Percentiles rank a stretch among this genome's conserved stretches.
These are phyloP conservation scores for Eimeria tenella DNA, from an alignment of 169 alveolate species.

Conservation along the genomic window DNA sequence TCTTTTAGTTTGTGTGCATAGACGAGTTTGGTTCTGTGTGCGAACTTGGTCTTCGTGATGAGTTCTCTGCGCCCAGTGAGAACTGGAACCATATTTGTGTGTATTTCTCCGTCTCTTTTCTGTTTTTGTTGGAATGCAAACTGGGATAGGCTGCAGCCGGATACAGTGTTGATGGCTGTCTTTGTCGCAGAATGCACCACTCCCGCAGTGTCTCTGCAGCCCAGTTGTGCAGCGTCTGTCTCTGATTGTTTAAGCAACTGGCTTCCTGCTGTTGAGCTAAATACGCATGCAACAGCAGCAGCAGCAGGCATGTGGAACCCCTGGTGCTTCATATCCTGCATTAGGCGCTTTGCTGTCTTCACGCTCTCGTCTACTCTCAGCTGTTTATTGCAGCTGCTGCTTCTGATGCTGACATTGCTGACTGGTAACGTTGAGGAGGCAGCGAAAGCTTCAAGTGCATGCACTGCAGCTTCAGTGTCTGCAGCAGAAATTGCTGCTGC, in stretches of 20 bases:
- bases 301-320: constrained; percentile 22
- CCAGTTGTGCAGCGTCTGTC: background rate
- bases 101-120: background rate
- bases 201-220: background rate
- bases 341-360: constrained; percentile 5
- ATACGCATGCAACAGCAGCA: background rate
- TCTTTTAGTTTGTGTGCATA: background rate
- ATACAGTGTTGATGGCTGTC: background rate
- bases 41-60: constrained; percentile 30
- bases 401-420: background rate
- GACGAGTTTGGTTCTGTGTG: constrained; percentile 43
- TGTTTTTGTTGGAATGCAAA: background rate
- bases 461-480: background rate
- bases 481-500: background rate
- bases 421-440: background rate
- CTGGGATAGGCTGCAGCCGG: constrained; percentile 31
- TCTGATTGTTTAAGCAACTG: too few species aligned
- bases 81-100: background rate
- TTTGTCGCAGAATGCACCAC: background rate
- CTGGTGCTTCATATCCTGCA: constrained; percentile 28
- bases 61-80: constrained; percentile 30
- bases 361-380: background rate
- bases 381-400: background rate
- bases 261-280: too few species aligned
- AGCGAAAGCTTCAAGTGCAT: constrained; percentile 47